Conservation (phyloP, 257 asterid genomes). For the Solanum tarijense region DNA sequence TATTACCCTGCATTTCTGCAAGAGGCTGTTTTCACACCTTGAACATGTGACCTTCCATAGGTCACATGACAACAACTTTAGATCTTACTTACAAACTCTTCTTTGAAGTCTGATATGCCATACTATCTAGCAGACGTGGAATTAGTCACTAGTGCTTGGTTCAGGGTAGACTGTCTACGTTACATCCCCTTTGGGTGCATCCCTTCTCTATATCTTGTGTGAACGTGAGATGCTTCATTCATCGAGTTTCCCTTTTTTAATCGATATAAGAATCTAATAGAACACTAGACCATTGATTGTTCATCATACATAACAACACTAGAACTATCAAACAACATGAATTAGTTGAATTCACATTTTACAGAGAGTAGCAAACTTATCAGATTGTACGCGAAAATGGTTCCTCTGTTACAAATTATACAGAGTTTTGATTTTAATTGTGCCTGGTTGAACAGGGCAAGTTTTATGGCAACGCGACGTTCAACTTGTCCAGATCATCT, state of each 20-base stretch:
- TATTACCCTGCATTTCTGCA: background rate
- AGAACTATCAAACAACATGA: background rate
- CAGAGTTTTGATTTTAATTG: background rate
- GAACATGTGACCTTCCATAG: background rate
- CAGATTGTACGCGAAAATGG: background rate
- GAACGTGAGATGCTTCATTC: background rate
- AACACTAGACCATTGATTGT: background rate
- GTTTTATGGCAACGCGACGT: conserved; percentile 42
- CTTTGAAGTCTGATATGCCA: background rate
- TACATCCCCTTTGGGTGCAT: background rate
- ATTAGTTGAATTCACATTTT: background rate
- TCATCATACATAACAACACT: background rate
- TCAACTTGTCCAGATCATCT: conserved; percentile 40
- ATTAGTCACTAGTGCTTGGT: background rate
- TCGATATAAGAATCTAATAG: background rate
- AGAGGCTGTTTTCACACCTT: background rate
- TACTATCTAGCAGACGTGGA: background rate
- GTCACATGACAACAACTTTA: background rate
- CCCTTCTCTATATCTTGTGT: background rate
- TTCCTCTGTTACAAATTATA: background rate
- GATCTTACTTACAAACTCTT: background rate
- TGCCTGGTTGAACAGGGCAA: conserved; percentile 32
- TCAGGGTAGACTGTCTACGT: background rate
- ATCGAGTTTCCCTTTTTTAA: accelerated
- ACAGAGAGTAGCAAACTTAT: background rate